Evolutionary conservation across 2,329 filamentous ascomycete species (phyloP).

Genomic region (Akanthomyces uredinophilus): DNA sequence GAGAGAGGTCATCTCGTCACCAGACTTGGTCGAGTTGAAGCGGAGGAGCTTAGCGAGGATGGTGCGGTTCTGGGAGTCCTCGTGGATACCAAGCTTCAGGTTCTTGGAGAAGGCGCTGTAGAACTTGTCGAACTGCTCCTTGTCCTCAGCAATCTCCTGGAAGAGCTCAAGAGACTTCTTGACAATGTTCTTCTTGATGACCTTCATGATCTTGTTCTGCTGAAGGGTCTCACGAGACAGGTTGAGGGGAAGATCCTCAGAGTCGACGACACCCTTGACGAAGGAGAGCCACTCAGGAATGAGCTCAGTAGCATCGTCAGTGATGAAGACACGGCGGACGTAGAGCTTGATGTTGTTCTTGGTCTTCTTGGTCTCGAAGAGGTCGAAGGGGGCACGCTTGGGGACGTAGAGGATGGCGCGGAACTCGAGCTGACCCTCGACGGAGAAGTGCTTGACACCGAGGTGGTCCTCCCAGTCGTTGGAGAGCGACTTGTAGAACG

Average conservation of each 20-base stretch:
- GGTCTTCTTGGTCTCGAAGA: constrained; percentile 99
- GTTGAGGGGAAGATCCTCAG: constrained; percentile 98
- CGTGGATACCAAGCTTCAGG: constrained; percentile 99
- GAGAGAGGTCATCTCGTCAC: constrained; percentile 91
- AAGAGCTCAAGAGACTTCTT: constrained; percentile 99
- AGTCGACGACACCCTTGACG: constrained; percentile 99
- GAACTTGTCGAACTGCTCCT: constrained; percentile 99
- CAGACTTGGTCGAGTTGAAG: constrained; percentile 98
- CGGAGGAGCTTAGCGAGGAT: constrained; percentile 95
- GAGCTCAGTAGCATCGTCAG: constrained; percentile 96
- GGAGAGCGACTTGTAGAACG: constrained; percentile 99
- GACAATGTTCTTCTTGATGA: constrained; percentile 99
- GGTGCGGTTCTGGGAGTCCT: constrained; percentile 95
- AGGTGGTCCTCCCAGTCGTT: constrained; percentile 99
- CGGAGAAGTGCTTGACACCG: constrained; percentile 99
- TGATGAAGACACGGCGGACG: constrained; percentile 99
- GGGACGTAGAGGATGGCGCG: constrained; percentile 98
- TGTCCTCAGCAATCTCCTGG: constrained; percentile 97
- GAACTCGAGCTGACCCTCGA: constrained; percentile 99
- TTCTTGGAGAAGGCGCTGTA: constrained; percentile 99
- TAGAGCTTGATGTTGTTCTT: constrained; percentile 99
- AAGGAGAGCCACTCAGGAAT: constrained; percentile 99
- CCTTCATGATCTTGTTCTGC: constrained; percentile 99
- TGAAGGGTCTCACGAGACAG: constrained; percentile 99
- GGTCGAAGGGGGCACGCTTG: constrained; percentile 98